Conservation (phyloP, 108 stramenopile species). For the Fistulifera solaris region DNA sequence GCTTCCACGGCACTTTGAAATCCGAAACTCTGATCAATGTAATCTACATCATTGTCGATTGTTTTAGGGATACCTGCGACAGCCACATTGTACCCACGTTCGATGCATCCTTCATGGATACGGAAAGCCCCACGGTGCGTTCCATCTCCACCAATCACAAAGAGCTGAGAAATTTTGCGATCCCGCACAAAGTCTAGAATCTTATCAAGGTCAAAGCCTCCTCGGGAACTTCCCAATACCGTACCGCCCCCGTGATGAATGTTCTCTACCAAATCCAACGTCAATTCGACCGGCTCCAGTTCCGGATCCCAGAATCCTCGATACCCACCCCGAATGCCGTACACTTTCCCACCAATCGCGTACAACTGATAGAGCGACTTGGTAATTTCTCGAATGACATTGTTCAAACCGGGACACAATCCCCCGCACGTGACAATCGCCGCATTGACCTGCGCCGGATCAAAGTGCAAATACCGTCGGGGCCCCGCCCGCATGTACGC, state of each 20-base stretch:
- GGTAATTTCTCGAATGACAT: slow-evolving; percentile 91
- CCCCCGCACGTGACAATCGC: slow-evolving; percentile 98
- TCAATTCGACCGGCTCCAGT: slow-evolving; percentile 63
- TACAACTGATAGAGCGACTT: slow-evolving; percentile 68
- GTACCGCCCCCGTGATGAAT: slow-evolving; percentile 96
- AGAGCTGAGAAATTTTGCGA: slow-evolving; percentile 77
- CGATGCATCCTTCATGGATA: slow-evolving; percentile 88
- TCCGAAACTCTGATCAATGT: slow-evolving; percentile 94
- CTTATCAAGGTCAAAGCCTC: slow-evolving; percentile 92
- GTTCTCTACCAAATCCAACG: slow-evolving; percentile 65
- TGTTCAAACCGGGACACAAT: slow-evolving; percentile 90
- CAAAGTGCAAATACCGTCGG: slow-evolving; percentile 74
- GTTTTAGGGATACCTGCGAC: slow-evolving; percentile 96
- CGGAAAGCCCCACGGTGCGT: slow-evolving; percentile 92
- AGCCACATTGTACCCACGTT: slow-evolving; percentile 79
- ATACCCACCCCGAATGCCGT: slow-evolving; percentile 89
- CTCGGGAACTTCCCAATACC: slow-evolving; percentile 83
- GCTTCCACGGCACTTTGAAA: slow-evolving; percentile 89
- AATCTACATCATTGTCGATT: slow-evolving; percentile 87
- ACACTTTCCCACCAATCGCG: slow-evolving; percentile 76
- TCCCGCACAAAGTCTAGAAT: slow-evolving; percentile 64
- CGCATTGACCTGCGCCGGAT: slow-evolving; percentile 80
- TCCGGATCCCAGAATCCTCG: slow-evolving; percentile 70
- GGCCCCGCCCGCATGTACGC: slow-evolving; percentile 89
- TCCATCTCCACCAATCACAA: slow-evolving; percentile 97